Evolutionary conservation across 306 rosid species (phyloP), one percentile per base, ranked within the genome.

Genomic region (Castanospermum australe): DNA sequence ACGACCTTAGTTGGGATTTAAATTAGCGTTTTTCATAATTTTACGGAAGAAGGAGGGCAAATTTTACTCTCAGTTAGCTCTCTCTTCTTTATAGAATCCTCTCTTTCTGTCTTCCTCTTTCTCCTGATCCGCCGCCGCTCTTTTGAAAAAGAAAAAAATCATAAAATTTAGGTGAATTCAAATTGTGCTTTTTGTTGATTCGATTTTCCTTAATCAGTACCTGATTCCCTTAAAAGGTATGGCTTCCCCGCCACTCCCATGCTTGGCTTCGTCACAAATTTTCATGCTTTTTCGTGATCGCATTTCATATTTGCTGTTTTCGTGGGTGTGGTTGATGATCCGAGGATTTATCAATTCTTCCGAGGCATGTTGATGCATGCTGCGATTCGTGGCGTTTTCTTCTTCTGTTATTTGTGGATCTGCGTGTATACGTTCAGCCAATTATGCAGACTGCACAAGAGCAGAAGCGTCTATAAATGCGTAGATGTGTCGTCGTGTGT

Each of bases 1-100:
- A 68, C 2, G 6, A 32, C 4, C 6, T 54, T 36, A 5, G 67
- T 30, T 38, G n/a, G 8, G 33, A 32, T 55, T 45, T 0, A 21
- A 14, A 21, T 35, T 71, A 87, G 87, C 70, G 80, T 1, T 60
- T 73, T 60, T 10, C 15, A 89, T 88, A 88, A 88, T 83, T 83
- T 77, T 32, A 7, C 75, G 25, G 5, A 1, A 67, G 65, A 69
- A 65, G 8, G 32, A 72, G 68, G 82, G 89, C 64, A 78, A n/a
- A 33, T 6, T 57, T 11, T 21, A 1, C 60, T 7, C 36, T 6
- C 10, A 10, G 8, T 45, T n/a, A n/a, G n/a, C n/a, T n/a, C n/a
- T n/a, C n/a, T n/a, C n/a, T n/a, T n/a, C n/a, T n/a, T n/a, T n/a
- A n/a, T n/a, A n/a, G n/a, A n/a, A n/a, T n/a, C n/a, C n/a, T n/a